Evolutionary conservation across 768 basidiomycete species (phyloP).

Genomic region (Panaeolus cyanescens): DNA sequence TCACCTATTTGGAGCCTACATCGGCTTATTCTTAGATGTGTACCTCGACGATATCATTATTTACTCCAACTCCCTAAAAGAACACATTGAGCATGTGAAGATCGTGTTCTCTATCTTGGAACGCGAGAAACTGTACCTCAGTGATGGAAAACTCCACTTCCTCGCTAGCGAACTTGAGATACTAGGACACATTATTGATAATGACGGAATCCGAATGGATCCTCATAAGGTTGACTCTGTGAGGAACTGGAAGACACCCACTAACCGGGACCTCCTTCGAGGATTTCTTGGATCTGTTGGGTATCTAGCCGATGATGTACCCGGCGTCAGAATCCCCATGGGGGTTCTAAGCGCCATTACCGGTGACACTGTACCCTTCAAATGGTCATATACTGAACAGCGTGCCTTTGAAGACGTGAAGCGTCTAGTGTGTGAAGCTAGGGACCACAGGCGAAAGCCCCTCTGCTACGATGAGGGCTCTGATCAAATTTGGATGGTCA

Average conservation of each 20-base stretch:
- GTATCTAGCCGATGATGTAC: no score
- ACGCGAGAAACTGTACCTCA: conserved; percentile 37
- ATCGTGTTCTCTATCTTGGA: conserved; percentile 32
- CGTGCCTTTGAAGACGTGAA: conserved; percentile 39
- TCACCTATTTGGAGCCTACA: conserved; percentile 30
- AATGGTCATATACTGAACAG: conserved; percentile 29
- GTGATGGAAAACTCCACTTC: conserved; percentile 33
- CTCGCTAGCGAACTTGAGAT: conserved; percentile 28
- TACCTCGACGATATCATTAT: conserved; percentile 45
- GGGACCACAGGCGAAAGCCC: conserved; percentile 23
- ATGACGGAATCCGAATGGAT: conserved; percentile 44
- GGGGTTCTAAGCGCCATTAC: conserved; percentile 26
- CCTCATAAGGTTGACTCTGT: conserved; percentile 42
- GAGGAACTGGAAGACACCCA: conserved; percentile 31
- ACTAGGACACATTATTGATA: conserved; percentile 26
- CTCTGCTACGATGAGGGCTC: conserved; percentile 18
- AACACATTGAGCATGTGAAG: conserved; percentile 34
- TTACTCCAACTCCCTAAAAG: conserved; percentile 37
- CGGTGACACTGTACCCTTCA: conserved; percentile 22
- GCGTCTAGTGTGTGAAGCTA: conserved; percentile 11
- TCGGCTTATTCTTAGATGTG: conserved; percentile 38
- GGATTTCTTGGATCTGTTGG: no score
- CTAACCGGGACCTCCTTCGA: no score
- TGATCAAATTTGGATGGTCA: conserved; percentile 27
- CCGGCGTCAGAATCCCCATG: conserved; percentile 37